phyloP scores from a whole-genome alignment of 768 basidiomycete genomes.

The Lactifluus hygrophoroides region DNA sequence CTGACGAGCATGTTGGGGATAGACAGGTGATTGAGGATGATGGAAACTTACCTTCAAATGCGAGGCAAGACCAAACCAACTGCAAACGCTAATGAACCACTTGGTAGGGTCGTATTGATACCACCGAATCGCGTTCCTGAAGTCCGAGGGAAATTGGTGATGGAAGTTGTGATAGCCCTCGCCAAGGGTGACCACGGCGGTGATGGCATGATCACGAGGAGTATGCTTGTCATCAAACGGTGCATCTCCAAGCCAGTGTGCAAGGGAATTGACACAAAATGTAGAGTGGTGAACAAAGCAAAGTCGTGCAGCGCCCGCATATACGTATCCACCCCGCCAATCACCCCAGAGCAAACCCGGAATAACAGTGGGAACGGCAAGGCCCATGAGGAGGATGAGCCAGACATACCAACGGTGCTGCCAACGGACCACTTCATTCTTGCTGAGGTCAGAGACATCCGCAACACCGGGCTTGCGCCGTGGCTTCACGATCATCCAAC shows the following conservation, averaged over 20 bases:
- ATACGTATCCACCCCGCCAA: conserved; percentile 77
- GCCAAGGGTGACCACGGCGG: conserved; percentile 84
- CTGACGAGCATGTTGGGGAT: conserved; percentile 18
- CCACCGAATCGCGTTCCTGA: conserved; percentile 93
- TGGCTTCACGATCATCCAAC: conserved; percentile 92
- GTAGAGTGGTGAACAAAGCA: conserved; percentile 91
- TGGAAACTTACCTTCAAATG: conserved; percentile 42
- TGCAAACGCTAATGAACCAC: conserved; percentile 73
- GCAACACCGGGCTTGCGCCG: conserved; percentile 84
- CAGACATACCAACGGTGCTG: conserved; percentile 75
- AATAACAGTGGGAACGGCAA: conserved; percentile 67
- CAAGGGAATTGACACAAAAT: conserved; percentile 94
- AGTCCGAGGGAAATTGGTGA: conserved; percentile 96
- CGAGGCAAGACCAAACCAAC: conserved; percentile 46
- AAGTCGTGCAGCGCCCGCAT: conserved; percentile 70
- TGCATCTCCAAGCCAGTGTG: conserved; percentile 90
- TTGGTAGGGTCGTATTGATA: conserved; percentile 91
- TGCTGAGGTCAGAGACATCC: conserved; percentile 78
- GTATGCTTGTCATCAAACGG: conserved; percentile 96
- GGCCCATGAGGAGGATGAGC: conserved; percentile 61
- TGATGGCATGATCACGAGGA: conserved; percentile 81
- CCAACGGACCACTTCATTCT: conserved; percentile 76
- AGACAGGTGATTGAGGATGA: neutral
- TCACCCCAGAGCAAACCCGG: conserved; percentile 83
- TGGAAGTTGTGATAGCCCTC: conserved; percentile 99